Percentiles rank a stretch among this genome's conserved stretches.
Conservation (phyloP, 2,329 filamentous ascomycete species). For the Xylaria sp. region DNA sequence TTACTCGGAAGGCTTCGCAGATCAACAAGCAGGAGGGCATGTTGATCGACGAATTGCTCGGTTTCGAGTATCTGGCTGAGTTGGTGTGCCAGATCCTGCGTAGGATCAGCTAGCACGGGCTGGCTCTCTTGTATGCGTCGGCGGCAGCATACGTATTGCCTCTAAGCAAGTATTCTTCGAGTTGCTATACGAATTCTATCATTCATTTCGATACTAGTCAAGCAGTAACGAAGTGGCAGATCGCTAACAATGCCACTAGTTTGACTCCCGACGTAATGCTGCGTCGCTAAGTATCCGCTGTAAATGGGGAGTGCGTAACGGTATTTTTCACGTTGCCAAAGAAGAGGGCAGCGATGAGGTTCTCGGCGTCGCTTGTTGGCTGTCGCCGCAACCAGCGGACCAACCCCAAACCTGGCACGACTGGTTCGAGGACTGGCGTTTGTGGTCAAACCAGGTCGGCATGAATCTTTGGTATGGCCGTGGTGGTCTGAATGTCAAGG, state of each 20-base stretch:
- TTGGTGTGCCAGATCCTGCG: constrained; percentile 14
- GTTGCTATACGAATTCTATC: background rate
- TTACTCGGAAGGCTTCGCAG: constrained; percentile 32
- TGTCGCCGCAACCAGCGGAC: constrained; percentile 63
- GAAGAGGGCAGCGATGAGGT: constrained; percentile 64
- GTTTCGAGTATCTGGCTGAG: constrained; percentile 27
- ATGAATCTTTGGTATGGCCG: constrained; percentile 76
- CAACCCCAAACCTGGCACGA: constrained; percentile 67
- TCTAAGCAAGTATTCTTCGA: constrained; percentile 10
- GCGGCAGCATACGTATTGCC: background rate
- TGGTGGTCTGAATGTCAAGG: constrained; percentile 72
- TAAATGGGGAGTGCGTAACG: constrained; percentile 75
- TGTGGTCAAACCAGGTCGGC: constrained; percentile 71
- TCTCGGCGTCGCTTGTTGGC: constrained; percentile 78
- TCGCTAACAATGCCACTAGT: constrained; percentile 53
- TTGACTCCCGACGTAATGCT: constrained; percentile 68
- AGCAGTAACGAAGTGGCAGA: background rate
- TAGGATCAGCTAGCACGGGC: constrained; percentile 25
- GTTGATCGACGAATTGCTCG: constrained; percentile 20
- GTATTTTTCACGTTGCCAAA: constrained; percentile 75
- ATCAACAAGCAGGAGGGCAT: constrained; percentile 20
- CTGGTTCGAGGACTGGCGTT: constrained; percentile 71
- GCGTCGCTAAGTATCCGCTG: constrained; percentile 73
- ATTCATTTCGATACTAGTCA: background rate
- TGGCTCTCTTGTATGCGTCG: constrained; percentile 5